A percentile compares a stretch with the other conserved stretches of the same genome.
These are phyloP conservation scores for Suillus subalutaceus DNA, from an alignment of 768 basidiomycete genomes.

Conservation along the genomic window DNA sequence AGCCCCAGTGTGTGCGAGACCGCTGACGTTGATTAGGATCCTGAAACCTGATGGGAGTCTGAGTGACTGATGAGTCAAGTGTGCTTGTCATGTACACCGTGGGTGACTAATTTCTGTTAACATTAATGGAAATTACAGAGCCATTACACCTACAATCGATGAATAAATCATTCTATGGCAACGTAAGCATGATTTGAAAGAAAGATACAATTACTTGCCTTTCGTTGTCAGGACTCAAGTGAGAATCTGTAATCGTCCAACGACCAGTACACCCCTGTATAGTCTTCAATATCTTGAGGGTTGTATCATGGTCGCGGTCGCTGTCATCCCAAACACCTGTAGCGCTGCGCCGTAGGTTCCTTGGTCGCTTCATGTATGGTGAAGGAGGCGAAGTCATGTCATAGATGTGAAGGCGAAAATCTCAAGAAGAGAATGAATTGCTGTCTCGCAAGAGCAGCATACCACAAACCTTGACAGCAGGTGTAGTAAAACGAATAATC, in stretches of 20 bases:
- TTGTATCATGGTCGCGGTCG: constrained; percentile 48
- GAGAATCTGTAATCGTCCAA: constrained; percentile 97
- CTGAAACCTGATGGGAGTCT: constrained; percentile 63
- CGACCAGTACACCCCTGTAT: constrained; percentile 76
- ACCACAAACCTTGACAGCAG: constrained; percentile 72
- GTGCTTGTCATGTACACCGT: constrained; percentile 78
- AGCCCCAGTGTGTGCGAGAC: constrained; percentile 35
- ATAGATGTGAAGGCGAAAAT: constrained; percentile 90
- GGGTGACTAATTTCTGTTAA: constrained; percentile 52
- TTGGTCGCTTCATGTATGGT: constrained; percentile 21
- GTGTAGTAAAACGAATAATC: constrained; percentile 95
- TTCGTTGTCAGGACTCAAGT: constrained; percentile 87
- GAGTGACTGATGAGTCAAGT: constrained; percentile 58
- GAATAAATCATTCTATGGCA: constrained; percentile 84
- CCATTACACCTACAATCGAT: constrained; percentile 62
- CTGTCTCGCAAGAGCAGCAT: constrained; percentile 1
- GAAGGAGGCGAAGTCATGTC: constrained; percentile 61
- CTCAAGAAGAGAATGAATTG: constrained; percentile 39
- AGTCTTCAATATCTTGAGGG: constrained; percentile 56
- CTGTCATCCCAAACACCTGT: constrained; percentile 26
- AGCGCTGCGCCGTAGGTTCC: constrained; percentile 18
- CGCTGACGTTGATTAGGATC: constrained; percentile 45
- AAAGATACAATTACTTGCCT: constrained; percentile 47
- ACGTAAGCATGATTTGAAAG: constrained; percentile 10
- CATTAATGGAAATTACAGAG: constrained; percentile 10